Evolutionary conservation across 345 rosid genomes (phyloP), one percentile per base, ranked within the genome.

Genomic region (Turritis glabra): DNA sequence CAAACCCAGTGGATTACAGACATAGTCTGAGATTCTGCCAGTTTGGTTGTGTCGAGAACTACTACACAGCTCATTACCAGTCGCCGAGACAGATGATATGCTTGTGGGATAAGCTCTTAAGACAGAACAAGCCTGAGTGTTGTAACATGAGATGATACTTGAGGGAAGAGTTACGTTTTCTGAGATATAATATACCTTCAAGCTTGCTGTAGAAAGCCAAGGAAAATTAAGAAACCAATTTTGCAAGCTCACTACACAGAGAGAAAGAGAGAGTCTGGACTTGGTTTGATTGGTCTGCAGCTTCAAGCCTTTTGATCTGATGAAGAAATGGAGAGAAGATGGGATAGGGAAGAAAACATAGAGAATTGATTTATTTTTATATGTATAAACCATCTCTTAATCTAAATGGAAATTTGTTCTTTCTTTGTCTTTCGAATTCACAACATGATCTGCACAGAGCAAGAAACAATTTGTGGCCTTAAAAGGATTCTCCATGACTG

Each of bases 11-110:
- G 57, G 89, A 85, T 63, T 92, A 88, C 57, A 64, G 80, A 3
- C 99, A 95, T 83, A 92, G 97, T 76, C 78, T 90, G 62, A 92
- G 80, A 74, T 95, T 86, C 82, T 92, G 97, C 64, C 97, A 95
- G 80, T 90, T 85, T 12, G 97, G 99, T 51, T 95, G 99, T 86
- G 72, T 95, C 15, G 92, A 85, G 68, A 91, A 80, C 40, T 95
- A 95, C 80, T 85, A 81, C 67, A 92, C 97, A 7, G 96, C 98
- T 25, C 98, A 94, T 80, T 94, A 94, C 72, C 98, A 94, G 81
- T 90, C 97, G 2, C 98, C 98, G 0, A 81, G 91, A 81, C 98
- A 94, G 83, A 94, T 94, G 96, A 82, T 84, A 21, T 94, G 98
- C 84, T 55, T 94, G 79, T 94, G 97, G 97, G 85, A 87, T 53